Conservation (phyloP, 139 green algal genomes). For the Picochlorum sp. region DNA sequence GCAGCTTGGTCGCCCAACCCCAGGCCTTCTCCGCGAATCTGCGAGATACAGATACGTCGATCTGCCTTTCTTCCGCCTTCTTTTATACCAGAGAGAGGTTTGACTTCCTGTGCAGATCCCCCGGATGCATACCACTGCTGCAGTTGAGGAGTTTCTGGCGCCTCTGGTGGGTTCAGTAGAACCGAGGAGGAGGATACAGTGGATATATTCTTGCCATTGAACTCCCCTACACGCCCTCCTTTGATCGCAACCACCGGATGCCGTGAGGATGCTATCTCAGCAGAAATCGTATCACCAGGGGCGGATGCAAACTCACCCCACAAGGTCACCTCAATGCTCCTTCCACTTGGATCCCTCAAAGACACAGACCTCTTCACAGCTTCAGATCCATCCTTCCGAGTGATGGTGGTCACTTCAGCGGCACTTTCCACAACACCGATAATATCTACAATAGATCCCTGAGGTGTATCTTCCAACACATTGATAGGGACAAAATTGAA, state of each 20-base stretch:
- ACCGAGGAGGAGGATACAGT: conserved; percentile 56
- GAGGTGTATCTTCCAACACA: conserved; percentile 57
- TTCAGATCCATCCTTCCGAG: conserved; percentile 70
- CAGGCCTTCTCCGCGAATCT: conserved; percentile 77
- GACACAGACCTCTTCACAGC: conserved; percentile 69
- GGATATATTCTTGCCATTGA: conserved; percentile 83
- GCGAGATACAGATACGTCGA: conserved; percentile 46
- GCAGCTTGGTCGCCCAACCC: conserved; percentile 51
- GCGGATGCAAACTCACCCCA: conserved; percentile 62
- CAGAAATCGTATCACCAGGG: conserved; percentile 41
- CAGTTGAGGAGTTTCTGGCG: conserved; percentile 48
- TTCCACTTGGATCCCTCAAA: conserved; percentile 63
- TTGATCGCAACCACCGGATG: conserved; percentile 81
- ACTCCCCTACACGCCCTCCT: conserved; percentile 80
- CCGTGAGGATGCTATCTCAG: conserved; percentile 3
- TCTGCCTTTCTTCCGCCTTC: conserved; percentile 43
- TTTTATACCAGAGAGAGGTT: conserved; percentile 34
- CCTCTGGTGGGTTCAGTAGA: conserved; percentile 59
- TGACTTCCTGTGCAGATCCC: not conserved
- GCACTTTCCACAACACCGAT: conserved; percentile 77
- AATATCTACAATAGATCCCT: conserved; percentile 71
- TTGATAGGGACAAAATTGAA: conserved; percentile 75
- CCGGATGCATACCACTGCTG: conserved; percentile 45
- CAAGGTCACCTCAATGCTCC: conserved; percentile 82
- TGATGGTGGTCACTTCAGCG: conserved; percentile 51